Percentiles rank a stretch among this genome's conserved stretches.
Evolutionary conservation across 2,329 filamentous ascomycete genomes (phyloP).

Genomic region (Neofusicoccum laricinum): DNA sequence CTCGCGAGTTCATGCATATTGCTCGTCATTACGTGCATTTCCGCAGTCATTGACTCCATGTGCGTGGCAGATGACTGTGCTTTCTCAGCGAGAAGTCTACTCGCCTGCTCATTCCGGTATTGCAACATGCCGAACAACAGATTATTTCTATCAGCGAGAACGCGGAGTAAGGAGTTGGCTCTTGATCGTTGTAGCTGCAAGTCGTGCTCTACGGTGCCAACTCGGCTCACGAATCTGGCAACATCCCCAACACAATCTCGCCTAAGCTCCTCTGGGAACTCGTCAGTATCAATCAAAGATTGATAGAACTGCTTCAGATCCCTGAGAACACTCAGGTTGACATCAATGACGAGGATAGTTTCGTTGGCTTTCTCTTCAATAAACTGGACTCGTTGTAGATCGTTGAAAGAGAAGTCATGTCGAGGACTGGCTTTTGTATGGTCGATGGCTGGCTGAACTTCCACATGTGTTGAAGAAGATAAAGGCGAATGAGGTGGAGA

Average conservation of each 20-base stretch:
- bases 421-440: not conserved
- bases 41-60: conserved; percentile 25
- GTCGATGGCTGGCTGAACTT: too few species aligned
- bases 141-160: conserved; percentile 23
- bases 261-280: not conserved
- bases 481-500: too few species aligned
- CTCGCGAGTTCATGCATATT: conserved; percentile 32
- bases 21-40: conserved; percentile 20
- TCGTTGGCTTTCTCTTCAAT: conserved; percentile 40
- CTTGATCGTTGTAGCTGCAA: conserved; percentile 11
- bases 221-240: not conserved
- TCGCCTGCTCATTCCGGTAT: conserved; percentile 33
- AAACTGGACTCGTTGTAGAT: conserved; percentile 33
- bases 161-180: conserved; percentile 19
- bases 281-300: not conserved
- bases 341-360: conserved; percentile 27
- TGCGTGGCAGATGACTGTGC: conserved; percentile 24
- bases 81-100: conserved; percentile 19
- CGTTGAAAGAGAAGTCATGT: conserved; percentile 24
- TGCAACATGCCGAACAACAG: conserved; percentile 36
- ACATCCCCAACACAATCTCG: not conserved
- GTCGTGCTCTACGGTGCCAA: not conserved
- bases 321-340: conserved; percentile 32
- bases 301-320: conserved; percentile 22
- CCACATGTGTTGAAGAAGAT: too few species aligned